Evolutionary conservation across 768 basidiomycete genomes (phyloP).

Genomic region (Erythrobasidium yunnanense): DNA sequence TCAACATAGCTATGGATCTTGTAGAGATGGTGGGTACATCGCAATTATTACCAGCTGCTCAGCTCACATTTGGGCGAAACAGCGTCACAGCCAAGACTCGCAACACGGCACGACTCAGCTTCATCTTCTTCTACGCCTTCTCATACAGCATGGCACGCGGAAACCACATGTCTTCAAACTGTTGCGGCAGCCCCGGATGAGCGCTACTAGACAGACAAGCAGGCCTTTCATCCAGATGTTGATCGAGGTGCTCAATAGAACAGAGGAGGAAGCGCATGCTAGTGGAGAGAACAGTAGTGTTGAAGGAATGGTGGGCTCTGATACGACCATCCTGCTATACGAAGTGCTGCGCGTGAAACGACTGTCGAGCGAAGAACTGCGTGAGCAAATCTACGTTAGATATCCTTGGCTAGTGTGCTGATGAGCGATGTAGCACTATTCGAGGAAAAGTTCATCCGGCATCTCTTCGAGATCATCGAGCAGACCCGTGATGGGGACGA

Average conservation of each 20-base stretch:
- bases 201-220: slow-evolving; percentile 6
- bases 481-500: slow-evolving; percentile 83
- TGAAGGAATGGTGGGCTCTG: slow-evolving; percentile 26
- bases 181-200: slow-evolving; percentile 20
- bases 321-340: slow-evolving; percentile 49
- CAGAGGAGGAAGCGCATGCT: slow-evolving; percentile 56
- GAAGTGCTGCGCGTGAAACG: slow-evolving; percentile 89
- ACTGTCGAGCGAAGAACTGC: slow-evolving; percentile 62
- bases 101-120: background rate
- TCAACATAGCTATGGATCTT: slow-evolving; percentile 62
- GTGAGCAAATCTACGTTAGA: slow-evolving; percentile 48
- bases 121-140: slow-evolving; percentile 14
- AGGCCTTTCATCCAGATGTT: background rate
- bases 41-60: too few species aligned
- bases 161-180: slow-evolving; percentile 26
- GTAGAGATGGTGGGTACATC: slow-evolving; percentile 49
- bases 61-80: background rate
- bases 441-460: slow-evolving; percentile 70
- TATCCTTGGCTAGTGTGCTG: too few species aligned
- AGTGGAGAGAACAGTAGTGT: slow-evolving; percentile 59
- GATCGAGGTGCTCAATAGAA: slow-evolving; percentile 25
- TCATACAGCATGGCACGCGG: background rate
- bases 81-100: slow-evolving; percentile 21
- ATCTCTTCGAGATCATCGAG: slow-evolving; percentile 85
- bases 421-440: too few species aligned